These are phyloP conservation scores for Penicillium subrubescens DNA, from an alignment of 495 filamentous ascomycete species.

Conservation along the genomic window DNA sequence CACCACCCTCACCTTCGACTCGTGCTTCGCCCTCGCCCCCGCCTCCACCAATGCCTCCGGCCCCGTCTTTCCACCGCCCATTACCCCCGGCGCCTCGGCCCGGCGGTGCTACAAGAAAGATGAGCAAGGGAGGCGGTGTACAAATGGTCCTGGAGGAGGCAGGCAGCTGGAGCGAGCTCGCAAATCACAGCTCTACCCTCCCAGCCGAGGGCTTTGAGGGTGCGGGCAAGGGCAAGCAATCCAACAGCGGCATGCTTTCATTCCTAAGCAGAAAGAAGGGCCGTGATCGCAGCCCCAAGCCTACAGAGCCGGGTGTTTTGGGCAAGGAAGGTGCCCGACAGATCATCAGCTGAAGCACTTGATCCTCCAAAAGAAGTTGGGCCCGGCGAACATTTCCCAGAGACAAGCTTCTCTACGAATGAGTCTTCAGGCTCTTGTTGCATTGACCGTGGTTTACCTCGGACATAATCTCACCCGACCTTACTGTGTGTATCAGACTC, in stretches of 20 bases:
- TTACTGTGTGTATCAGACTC: neutral
- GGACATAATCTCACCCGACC: neutral
- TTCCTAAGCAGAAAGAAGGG: conserved; percentile 89
- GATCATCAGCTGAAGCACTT: conserved; percentile 44
- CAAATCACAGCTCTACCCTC: conserved; percentile 77
- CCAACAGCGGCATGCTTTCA: conserved; percentile 78
- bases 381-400: neutral
- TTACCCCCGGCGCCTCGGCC: conserved; percentile 33
- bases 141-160: conserved; percentile 88
- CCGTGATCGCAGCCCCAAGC: conserved; percentile 87
- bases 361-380: neutral
- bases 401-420: neutral
- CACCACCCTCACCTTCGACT: conserved; percentile 28
- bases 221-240: conserved; percentile 50
- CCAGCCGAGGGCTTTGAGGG: conserved; percentile 61
- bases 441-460: neutral
- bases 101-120: conserved; percentile 53
- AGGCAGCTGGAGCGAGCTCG: conserved; percentile 87
- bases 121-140: conserved; percentile 79
- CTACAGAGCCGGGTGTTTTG: conserved; percentile 87
- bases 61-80: conserved; percentile 43
- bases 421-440: neutral
- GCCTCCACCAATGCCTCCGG: conserved; percentile 32
- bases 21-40: conserved; percentile 32
- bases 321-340: conserved; percentile 90